Conservation (phyloP, 345 rosid genomes). For the Moricandia moricandioides region DNA sequence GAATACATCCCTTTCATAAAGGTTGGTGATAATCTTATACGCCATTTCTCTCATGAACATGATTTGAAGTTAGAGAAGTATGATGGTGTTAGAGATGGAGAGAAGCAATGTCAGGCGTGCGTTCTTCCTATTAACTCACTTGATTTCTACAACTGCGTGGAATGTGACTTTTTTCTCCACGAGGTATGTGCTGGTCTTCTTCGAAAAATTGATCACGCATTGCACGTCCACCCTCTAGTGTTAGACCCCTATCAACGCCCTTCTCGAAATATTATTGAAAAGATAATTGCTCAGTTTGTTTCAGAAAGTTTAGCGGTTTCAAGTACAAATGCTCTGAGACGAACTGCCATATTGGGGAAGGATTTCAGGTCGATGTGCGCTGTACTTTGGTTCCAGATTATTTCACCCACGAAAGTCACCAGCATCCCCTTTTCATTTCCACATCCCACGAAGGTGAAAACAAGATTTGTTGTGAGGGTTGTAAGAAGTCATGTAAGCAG, state of each 20-base stretch:
- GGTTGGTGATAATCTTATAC: neutral
- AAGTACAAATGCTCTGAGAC: neutral
- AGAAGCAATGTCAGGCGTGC: conserved; percentile 4
- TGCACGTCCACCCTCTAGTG: neutral
- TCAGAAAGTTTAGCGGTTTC: neutral
- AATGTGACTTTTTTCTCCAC: conserved; percentile 11
- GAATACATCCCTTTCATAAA: neutral
- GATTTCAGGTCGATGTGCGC: neutral
- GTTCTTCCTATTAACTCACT: neutral
- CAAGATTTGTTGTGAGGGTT: neutral
- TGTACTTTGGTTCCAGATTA: conserved; percentile 1
- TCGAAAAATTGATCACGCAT: neutral
- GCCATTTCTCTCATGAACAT: conserved; percentile 9
- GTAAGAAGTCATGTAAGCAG: neutral
- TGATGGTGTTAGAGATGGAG: neutral
- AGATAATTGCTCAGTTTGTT: neutral
- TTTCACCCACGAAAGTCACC: conserved; percentile 1
- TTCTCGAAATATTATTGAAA: too few relatives aligned
- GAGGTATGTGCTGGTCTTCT: conserved; percentile 23
- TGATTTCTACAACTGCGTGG: conserved; percentile 1
- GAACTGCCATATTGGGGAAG: neutral
- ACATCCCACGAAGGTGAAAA: neutral
- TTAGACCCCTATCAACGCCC: neutral
- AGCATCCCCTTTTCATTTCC: conserved; percentile 12
- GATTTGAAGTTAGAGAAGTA: neutral